Conservation (phyloP, 169 alveolate genomes). For the Perkinsus chesapeaki region DNA sequence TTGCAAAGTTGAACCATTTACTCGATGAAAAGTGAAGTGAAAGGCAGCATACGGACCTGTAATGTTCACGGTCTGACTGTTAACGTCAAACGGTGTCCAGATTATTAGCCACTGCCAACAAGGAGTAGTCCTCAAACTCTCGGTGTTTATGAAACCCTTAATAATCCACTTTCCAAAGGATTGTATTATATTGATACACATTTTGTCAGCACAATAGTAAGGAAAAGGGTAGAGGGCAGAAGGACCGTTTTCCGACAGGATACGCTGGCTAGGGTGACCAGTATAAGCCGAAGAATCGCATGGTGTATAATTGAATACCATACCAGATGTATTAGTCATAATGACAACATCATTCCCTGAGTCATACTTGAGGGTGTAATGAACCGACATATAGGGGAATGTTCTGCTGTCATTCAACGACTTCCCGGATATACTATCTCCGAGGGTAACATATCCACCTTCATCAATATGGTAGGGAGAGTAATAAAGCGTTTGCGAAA, state of each 20-base stretch:
- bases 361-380: not conserved
- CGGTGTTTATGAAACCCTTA: not conserved
- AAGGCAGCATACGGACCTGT: not conserved
- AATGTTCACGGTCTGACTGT: not conserved
- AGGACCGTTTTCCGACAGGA: not conserved
- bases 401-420: not conserved
- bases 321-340: not conserved
- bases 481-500: not conserved
- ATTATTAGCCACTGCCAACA: not conserved
- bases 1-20: not conserved
- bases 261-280: not conserved
- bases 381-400: not conserved
- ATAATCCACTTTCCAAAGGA: not conserved
- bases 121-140: not conserved
- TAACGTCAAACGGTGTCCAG: not conserved
- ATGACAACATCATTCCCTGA: not conserved
- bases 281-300: not conserved
- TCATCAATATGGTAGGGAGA: not conserved
- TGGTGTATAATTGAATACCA: not conserved
- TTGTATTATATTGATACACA: not conserved
- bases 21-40: not conserved
- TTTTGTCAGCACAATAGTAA: not conserved
- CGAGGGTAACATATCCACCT: not conserved
- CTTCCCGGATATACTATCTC: not conserved
- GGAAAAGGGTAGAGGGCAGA: not conserved